Base-by-base conservation (phyloP, 2,329 filamentous ascomycete genomes). In the Penicillium sclerotiorum region DNA sequence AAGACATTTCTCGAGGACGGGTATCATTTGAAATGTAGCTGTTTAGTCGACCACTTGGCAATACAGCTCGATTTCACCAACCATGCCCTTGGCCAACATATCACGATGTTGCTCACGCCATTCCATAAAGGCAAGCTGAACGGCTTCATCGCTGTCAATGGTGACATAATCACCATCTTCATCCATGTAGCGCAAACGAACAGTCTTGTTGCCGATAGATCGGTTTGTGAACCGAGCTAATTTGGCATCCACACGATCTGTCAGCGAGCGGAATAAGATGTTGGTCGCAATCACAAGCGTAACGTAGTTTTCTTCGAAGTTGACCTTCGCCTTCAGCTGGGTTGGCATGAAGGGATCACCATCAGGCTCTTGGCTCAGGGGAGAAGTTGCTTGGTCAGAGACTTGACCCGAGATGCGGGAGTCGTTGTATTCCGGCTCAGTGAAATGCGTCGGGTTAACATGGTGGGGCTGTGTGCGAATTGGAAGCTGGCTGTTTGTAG, bases 281-380 rank as follows among this genome's bases (percentile, higher is more conserved):
- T 95, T 96, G 72, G 90, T 95, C 25, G 90, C 89, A 35, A 96
- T 95, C 9, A 99, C 93, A n/a, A 99, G 80, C 1, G 93, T 96
- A 51, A 96, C 88, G 60, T 95, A 95, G 66, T 92, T 94, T 39
- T 88, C 88, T 38, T 94, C 90, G 66, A 90, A 95, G 65, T 93
- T 93, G 49, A 99, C 91, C 69, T 95, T 95, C 43, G 96, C 92
- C 74, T 96, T 97, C 44, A 99, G 81, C 66, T 97, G 94, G 7
- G 89, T 91, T 65, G 69, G 80, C 65, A 80, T 78, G 49, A 61
- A 76, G 70, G 76, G 60, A 66, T 81, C 53, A 12, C 48, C 52
- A 21, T 68, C 70, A 1, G 61, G 61, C 30, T 69, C 67, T 40
- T 67, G 61, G 43, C 56, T 65, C 45, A 70, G 50, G n/a, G 68